A percentile compares a stretch with the other conserved stretches of the same genome.
phyloP scores from a whole-genome alignment of 345 rosid genomes.

The Triadica sebifera region DNA sequence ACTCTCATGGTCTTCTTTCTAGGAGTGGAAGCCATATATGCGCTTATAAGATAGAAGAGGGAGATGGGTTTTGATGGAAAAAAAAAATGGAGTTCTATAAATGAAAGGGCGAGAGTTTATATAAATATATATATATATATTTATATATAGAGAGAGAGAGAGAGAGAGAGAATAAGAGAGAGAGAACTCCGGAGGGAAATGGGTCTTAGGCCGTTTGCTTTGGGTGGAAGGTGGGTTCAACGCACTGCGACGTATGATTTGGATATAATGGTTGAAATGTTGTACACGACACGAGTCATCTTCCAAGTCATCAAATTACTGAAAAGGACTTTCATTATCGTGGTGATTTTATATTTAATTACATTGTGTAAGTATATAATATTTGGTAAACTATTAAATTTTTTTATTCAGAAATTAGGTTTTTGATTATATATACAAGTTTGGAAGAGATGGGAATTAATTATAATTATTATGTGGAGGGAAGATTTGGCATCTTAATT shows the following conservation, averaged over 20 bases:
- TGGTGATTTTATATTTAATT: not conserved
- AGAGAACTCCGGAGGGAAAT: too few species aligned
- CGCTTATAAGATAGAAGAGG: not conserved
- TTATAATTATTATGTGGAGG: not conserved
- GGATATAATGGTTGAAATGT: not conserved
- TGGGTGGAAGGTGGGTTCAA: slow-evolving; percentile 29
- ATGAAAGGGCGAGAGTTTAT: not conserved
- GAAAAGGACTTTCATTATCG: not conserved
- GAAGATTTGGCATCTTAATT: not conserved
- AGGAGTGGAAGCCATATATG: slow-evolving; percentile 16
- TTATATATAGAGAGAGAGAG: not conserved
- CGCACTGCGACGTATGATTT: slow-evolving; percentile 17
- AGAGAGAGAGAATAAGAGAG: too few species aligned
- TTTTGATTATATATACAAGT: not conserved
- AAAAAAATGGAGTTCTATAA: not conserved
- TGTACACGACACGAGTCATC: too few species aligned
- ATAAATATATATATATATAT: too few species aligned
- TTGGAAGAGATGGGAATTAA: not conserved
- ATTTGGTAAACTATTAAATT: too few species aligned
- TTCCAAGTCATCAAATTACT: not conserved
- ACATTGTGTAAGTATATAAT: not conserved
- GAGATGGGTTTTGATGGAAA: slow-evolving; percentile 4
- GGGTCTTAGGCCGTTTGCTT: slow-evolving; percentile 8
- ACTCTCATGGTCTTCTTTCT: slow-evolving; percentile 26
- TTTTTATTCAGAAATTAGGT: too few species aligned